Evolutionary conservation across 108 stramenopile species (phyloP).

Genomic region (Aurantiochytrium sp.): DNA sequence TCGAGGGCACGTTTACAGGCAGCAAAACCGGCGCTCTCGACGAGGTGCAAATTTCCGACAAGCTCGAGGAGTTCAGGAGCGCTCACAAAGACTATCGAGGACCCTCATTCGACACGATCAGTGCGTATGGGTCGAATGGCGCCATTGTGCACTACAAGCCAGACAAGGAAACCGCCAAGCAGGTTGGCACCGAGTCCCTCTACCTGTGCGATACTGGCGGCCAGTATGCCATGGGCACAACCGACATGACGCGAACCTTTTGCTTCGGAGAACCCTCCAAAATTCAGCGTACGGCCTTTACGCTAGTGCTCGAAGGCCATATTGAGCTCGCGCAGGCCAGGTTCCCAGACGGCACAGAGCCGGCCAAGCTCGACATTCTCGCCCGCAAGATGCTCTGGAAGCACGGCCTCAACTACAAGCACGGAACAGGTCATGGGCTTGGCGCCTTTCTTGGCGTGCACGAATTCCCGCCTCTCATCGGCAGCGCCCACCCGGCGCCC

Average conservation of each 20-base stretch:
- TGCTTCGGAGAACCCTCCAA: conserved; percentile 79
- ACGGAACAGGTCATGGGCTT: conserved; percentile 97
- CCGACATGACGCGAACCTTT: conserved; percentile 91
- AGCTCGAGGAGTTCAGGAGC: conserved; percentile 72
- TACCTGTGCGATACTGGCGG: conserved; percentile 87
- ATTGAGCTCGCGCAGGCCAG: conserved; percentile 81
- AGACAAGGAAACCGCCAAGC: conserved; percentile 1
- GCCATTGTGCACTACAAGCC: conserved; percentile 94
- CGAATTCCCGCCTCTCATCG: conserved; percentile 77
- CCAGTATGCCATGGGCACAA: conserved; percentile 92
- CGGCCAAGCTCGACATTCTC: conserved; percentile 81
- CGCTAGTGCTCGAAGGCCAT: conserved; percentile 89
- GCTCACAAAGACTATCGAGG: conserved; percentile 71
- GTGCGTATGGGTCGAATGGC: conserved; percentile 87
- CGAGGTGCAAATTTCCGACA: conserved; percentile 80
- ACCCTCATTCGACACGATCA: conserved; percentile 86
- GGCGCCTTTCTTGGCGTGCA: conserved; percentile 95
- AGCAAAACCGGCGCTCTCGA: conserved; percentile 61
- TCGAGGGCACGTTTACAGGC: conserved; percentile 63
- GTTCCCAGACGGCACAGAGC: conserved; percentile 79
- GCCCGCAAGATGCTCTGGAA: conserved; percentile 85
- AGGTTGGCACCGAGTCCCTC: conserved; percentile 45
- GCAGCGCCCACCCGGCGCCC: conserved; percentile 40
- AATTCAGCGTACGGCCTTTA: conserved; percentile 72
- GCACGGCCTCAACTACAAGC: conserved; percentile 83